These are phyloP conservation scores for Leccinum subrobustum DNA, from an alignment of 1,284 basidiomycete genomes.

Conservation along the genomic window DNA sequence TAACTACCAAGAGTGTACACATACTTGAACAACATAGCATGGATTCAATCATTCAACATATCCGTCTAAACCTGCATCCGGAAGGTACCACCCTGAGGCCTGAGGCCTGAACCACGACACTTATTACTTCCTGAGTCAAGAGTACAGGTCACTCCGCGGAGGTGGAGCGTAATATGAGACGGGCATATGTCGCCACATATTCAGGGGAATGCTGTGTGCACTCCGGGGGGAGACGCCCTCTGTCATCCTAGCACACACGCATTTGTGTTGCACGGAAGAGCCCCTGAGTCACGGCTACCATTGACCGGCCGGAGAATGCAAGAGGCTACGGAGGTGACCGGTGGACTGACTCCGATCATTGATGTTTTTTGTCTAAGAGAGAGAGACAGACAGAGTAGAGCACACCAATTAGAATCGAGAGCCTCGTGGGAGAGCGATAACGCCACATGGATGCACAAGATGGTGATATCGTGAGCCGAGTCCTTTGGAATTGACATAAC, in stretches of 20 bases:
- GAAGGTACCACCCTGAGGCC: not conserved
- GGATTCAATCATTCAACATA: not conserved
- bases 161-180: not conserved
- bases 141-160: not conserved
- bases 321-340: not conserved
- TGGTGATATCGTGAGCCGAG: not conserved
- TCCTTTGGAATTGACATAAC: not conserved
- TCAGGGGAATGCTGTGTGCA: not conserved
- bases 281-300: not conserved
- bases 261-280: not conserved
- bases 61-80: not conserved
- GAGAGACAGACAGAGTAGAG: not conserved
- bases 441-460: not conserved
- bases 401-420: not conserved
- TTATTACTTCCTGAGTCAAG: not conserved
- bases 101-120: not conserved
- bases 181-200: not conserved
- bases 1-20: not conserved
- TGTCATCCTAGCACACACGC: not conserved
- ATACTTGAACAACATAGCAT: not conserved
- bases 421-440: constrained; percentile 5
- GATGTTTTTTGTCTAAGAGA: not conserved
- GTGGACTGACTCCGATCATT: not conserved
- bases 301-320: not conserved
- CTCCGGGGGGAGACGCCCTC: not conserved